A percentile compares a stretch with the other conserved stretches of the same genome.
Conservation (phyloP, 108 stramenopile species). For the Cyclotella distinguenda region DNA sequence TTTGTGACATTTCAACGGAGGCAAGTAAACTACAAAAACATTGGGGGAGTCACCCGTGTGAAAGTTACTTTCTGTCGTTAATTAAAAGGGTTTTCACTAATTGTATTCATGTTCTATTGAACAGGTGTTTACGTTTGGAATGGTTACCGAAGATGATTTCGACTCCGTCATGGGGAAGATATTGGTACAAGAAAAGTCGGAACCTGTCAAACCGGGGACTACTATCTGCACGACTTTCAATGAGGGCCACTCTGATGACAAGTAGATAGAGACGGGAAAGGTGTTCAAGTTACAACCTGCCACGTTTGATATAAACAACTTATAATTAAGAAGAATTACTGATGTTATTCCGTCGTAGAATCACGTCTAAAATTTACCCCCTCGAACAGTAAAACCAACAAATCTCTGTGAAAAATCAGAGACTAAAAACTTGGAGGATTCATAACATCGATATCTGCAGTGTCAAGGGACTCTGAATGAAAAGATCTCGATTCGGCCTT, state of each 20-base stretch:
- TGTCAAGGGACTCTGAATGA: not conserved
- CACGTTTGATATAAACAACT: not conserved
- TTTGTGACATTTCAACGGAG: conserved; percentile 46
- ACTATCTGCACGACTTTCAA: conserved; percentile 41
- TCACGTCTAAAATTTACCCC: too few species aligned
- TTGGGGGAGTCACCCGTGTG: not conserved
- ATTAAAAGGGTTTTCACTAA: not conserved
- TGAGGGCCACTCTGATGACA: conserved; percentile 16
- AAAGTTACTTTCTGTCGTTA: too few species aligned
- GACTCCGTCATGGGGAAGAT: conserved; percentile 48
- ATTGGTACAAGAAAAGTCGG: conserved; percentile 30
- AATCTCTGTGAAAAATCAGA: too few species aligned
- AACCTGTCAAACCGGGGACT: conserved; percentile 33
- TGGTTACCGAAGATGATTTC: conserved; percentile 42
- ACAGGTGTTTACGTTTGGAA: conserved; percentile 48
- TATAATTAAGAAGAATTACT: too few species aligned
- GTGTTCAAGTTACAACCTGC: not conserved
- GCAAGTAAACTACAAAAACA: conserved; percentile 4
- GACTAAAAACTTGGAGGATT: conserved; percentile 45
- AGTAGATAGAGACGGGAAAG: not conserved
- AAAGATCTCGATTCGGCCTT: not conserved
- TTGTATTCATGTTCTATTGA: not conserved
- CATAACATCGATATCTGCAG: conserved; percentile 32
- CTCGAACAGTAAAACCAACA: too few species aligned
- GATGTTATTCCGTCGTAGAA: too few species aligned